Conservation (phyloP, 2,329 filamentous ascomycete genomes). For the Colletotrichum viniferum region DNA sequence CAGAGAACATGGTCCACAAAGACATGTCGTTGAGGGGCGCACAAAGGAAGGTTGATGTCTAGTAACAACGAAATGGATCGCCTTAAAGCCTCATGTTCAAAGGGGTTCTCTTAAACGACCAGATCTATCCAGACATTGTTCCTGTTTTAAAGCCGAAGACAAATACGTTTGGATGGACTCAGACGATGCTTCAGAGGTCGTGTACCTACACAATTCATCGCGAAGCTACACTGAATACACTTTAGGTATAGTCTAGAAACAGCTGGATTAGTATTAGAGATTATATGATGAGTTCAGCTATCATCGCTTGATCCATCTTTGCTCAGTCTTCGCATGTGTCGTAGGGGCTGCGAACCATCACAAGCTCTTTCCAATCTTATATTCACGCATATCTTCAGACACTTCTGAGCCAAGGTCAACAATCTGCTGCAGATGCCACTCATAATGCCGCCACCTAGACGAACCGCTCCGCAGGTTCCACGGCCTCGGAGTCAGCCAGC, state of each 20-base stretch:
- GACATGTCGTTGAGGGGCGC: neutral
- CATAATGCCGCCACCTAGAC: neutral
- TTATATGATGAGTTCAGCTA: neutral
- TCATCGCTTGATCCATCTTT: neutral
- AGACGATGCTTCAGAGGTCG: neutral
- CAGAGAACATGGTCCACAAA: neutral
- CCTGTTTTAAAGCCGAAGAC: neutral
- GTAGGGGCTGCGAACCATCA: neutral
- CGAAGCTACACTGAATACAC: neutral
- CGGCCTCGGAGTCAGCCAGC: neutral
- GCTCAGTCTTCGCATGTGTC: neutral
- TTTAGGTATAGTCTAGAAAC: neutral
- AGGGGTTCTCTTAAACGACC: neutral
- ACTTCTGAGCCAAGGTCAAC: neutral
- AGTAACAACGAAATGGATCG: neutral
- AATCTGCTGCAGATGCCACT: neutral
- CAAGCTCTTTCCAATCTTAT: neutral
- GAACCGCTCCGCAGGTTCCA: neutral
- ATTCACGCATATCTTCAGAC: neutral
- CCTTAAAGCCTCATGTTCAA: neutral
- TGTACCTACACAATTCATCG: neutral
- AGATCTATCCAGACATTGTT: neutral
- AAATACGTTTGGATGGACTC: neutral
- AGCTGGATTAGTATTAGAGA: neutral
- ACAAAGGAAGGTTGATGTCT: neutral